Percentiles rank a stretch among this genome's conserved stretches.
These are phyloP conservation scores for Eucalyptus polybractea DNA, from an alignment of 345 rosid genomes.

Conservation along the genomic window DNA sequence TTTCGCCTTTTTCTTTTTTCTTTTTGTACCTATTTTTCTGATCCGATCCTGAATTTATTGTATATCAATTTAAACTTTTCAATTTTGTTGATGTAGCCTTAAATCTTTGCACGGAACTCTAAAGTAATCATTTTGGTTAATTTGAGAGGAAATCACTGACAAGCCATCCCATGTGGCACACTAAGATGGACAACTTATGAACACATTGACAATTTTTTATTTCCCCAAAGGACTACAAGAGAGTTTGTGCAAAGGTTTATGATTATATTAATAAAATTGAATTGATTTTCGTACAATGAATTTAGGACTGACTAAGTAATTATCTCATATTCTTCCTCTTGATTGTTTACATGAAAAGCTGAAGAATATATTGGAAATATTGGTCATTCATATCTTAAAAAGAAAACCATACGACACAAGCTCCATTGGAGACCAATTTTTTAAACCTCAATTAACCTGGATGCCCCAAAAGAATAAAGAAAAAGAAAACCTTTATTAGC, in stretches of 20 bases:
- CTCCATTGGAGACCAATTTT: background rate
- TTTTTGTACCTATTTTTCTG: background rate
- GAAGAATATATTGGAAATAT: background rate
- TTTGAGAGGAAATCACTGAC: background rate
- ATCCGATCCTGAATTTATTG: background rate
- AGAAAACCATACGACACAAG: background rate
- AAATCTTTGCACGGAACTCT: accelerated
- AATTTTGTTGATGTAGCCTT: accelerated
- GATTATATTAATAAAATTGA: background rate
- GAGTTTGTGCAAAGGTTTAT: accelerated
- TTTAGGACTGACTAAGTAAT: background rate
- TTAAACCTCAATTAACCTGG: background rate
- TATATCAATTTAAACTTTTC: background rate
- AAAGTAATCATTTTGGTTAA: accelerated
- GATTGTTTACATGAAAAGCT: background rate
- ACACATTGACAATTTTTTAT: accelerated
- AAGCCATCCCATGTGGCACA: background rate
- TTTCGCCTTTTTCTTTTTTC: background rate
- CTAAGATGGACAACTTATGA: background rate
- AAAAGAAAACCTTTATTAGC: background rate
- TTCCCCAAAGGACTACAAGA: accelerated
- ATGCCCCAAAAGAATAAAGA: background rate
- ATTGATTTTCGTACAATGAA: accelerated
- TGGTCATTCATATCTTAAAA: background rate
- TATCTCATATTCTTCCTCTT: background rate